Base-by-base conservation (phyloP, 1,284 basidiomycete species). In the Papiliotrema fonsecae region DNA sequence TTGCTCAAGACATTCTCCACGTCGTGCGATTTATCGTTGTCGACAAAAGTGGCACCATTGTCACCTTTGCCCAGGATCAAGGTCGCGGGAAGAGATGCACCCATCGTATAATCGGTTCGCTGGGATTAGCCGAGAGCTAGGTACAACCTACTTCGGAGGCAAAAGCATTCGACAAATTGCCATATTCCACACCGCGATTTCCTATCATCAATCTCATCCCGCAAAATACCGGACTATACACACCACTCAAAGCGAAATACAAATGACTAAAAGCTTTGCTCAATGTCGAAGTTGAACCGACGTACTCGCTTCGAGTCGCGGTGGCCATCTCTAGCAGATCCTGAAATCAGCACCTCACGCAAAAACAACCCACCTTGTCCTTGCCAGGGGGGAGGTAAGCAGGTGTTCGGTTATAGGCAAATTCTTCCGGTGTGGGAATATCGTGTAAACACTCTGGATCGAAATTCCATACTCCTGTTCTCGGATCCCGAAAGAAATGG, bases 231-330 rank as follows among this genome's bases (percentile, higher is more conserved):
- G 3, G 14, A 31, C 34, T 16, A 22, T 7, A 60, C 64, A 25
- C 42, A 69, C 68, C 67, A 41, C 65, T 72, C 27, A 92, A 76
- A 2, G 90, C 77, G 65, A 91, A 91, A 70, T 97, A 97, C 35
- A 93, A 83, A 50, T 97, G 92, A 43, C 82, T 81, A 32, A 97
- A 77, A 51, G 93, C 81, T 28, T 85, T 83, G 0, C 88, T 87
- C 52, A 96, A 75, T 10, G 89, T 93, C n/a, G 90, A 94, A 0
- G 94, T 98, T 9, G 88, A 93, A 1, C 94, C 94, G 16, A 82
- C 81, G 67, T 87, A 97, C 34, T 67, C 77, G 37, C 82, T 80
- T 0, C 77, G 69, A 26, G 56, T 30, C 26, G 50, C 35, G 56
- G 80, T 76, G 0, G 87, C 85, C 14, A 96, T 73, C 3, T 70